Percentiles rank a stretch among this genome's conserved stretches.
Conservation (phyloP, 805 yeast species). For the Cyberlindnera galapagoensis region DNA sequence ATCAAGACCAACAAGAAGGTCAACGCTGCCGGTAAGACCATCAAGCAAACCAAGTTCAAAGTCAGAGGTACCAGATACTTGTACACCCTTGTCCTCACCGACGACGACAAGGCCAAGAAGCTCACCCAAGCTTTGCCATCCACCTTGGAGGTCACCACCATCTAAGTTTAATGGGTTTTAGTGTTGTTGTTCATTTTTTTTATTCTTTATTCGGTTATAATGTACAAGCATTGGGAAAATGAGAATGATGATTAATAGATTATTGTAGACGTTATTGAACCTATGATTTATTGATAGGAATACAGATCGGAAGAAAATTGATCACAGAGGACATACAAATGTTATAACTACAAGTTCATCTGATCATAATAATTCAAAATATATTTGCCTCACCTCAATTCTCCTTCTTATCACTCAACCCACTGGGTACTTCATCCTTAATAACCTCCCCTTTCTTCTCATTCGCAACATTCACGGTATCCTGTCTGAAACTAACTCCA, state of each 20-base stretch:
- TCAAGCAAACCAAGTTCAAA: conserved; percentile 97
- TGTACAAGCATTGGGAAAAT: conserved; percentile 2
- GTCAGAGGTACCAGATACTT: conserved; percentile 92
- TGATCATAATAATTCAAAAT: too few relatives aligned
- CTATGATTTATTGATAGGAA: too few relatives aligned
- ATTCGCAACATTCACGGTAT: conserved; percentile 1
- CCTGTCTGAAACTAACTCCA: conserved; percentile 6
- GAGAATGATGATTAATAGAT: too few relatives aligned
- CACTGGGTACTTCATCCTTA: too few relatives aligned
- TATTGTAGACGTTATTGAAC: too few relatives aligned
- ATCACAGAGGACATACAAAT: too few relatives aligned
- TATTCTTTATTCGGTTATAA: conserved; percentile 1
- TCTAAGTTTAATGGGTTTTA: conserved; percentile 23
- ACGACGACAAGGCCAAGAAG: conserved; percentile 95
- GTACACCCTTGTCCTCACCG: conserved; percentile 94
- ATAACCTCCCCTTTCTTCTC: conserved; percentile 5
- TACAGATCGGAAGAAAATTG: too few relatives aligned
- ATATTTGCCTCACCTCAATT: too few relatives aligned
- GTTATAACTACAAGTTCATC: too few relatives aligned
- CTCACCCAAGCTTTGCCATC: conserved; percentile 97
- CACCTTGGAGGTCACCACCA: conserved; percentile 62
- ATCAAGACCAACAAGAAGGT: conserved; percentile 88
- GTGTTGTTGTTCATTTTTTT: conserved; percentile 1
- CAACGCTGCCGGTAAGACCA: conserved; percentile 74
- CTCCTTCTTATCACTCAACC: too few relatives aligned